phyloP scores from a whole-genome alignment of 495 filamentous ascomycete species.

The Neurospora sp. region DNA sequence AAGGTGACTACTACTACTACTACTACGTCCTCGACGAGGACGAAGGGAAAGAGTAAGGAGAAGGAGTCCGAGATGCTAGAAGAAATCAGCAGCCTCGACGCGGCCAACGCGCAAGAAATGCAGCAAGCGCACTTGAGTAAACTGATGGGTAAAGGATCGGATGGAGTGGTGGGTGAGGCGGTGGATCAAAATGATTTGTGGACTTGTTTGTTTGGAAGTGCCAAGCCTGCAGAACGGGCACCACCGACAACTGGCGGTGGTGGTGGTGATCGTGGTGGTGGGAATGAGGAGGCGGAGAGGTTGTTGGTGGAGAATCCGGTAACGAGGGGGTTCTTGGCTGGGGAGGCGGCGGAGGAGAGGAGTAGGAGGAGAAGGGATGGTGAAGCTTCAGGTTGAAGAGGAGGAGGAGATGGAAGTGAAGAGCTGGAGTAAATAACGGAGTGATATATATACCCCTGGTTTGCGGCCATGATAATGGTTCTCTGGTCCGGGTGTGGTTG shows the following conservation, averaged over 20 bases:
- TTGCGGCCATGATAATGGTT: neutral
- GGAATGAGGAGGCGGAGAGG: conserved; percentile 5
- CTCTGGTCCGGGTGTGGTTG: too few species aligned
- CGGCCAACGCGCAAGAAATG: conserved; percentile 73
- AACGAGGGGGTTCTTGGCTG: conserved; percentile 17
- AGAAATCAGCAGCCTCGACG: conserved; percentile 45
- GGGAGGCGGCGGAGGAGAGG: conserved; percentile 20
- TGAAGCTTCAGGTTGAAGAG: neutral
- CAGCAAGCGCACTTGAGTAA: conserved; percentile 55
- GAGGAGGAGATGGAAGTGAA: neutral
- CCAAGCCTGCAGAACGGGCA: conserved; percentile 11
- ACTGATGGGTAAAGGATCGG: conserved; percentile 50
- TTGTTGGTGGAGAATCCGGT: conserved; percentile 6
- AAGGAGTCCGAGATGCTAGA: conserved; percentile 19
- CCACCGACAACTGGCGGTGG: neutral
- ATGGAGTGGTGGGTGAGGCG: conserved; percentile 64
- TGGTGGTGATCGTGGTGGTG: neutral
- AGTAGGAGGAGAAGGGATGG: neutral
- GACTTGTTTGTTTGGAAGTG: conserved; percentile 73
- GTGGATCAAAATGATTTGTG: conserved; percentile 76
- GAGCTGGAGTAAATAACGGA: neutral
- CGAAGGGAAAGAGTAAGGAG: conserved; percentile 25
- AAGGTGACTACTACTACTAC: neutral
- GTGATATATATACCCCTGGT: neutral
- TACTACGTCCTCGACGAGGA: neutral